Percentiles rank a stretch among this genome's conserved stretches.
Evolutionary conservation across 352 stramenopile genomes (phyloP).

Genomic region (Phytophthora lateralis): DNA sequence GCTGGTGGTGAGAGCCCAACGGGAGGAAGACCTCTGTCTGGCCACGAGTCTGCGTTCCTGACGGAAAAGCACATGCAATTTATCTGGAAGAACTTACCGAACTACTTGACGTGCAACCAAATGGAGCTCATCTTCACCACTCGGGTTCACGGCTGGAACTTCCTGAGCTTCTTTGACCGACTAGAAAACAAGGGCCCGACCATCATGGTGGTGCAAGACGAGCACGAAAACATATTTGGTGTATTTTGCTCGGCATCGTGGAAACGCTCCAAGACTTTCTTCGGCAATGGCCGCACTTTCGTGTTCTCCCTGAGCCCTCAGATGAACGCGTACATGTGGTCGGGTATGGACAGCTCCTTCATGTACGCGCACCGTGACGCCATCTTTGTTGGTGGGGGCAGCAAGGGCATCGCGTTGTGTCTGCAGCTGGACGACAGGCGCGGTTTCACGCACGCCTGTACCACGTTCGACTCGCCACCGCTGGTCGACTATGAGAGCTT

Average conservation of each 20-base stretch:
- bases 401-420: conserved; percentile 70
- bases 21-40: conserved; percentile 28
- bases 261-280: conserved; percentile 53
- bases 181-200: conserved; percentile 69
- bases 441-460: conserved; percentile 66
- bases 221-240: conserved; percentile 73
- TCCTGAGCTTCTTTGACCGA: conserved; percentile 66
- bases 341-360: conserved; percentile 69
- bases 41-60: conserved; percentile 58
- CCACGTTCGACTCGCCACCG: conserved; percentile 67
- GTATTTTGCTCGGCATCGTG: conserved; percentile 76
- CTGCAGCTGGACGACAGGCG: conserved; percentile 75
- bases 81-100: conserved; percentile 61
- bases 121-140: conserved; percentile 76
- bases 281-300: conserved; percentile 79
- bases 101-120: conserved; percentile 68
- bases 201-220: conserved; percentile 71
- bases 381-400: conserved; percentile 71
- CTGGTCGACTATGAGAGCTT: conserved; percentile 58
- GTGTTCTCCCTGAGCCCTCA: conserved; percentile 71
- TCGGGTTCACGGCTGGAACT: conserved; percentile 69
- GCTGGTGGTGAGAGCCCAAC: conserved; percentile 25
- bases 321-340: conserved; percentile 66
- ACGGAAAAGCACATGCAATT: conserved; percentile 77
- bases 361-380: conserved; percentile 65